Evolutionary conservation across 2,329 filamentous ascomycete species (phyloP), one percentile per base, ranked within the genome.

Genomic region (Ilyonectria destructans): DNA sequence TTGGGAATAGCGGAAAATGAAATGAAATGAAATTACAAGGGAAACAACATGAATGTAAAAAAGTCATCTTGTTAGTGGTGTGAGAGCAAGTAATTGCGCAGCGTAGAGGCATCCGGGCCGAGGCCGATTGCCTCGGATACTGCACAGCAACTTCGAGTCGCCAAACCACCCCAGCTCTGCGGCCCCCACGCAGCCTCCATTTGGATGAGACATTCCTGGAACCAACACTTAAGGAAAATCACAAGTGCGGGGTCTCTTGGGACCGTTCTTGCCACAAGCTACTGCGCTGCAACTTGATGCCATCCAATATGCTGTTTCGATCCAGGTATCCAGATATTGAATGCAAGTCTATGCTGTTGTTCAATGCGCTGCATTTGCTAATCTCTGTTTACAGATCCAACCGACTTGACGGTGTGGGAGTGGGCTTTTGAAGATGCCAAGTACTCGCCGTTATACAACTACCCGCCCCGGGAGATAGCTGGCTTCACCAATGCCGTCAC

Each of bases 401-500:
- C 15, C 5, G 54, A 67, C 35, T 45, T 67, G 45, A 66, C 64
- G 1, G 51, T 66, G 2, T 66, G 64, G 64, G 64, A 66, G 52
- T 66, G 64, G 64, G 64, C 64, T 10, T 66, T 66, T 29, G 64
- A 66, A 31, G 40, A 66, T n/a, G 4, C 19, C 6, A 54, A 23
- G 17, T 62, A 62, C 45, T 66, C 64, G 13, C 64, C 57, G 12
- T 37, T 66, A 15, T 51, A 33, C 52, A 62, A 49, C 2, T 58
- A 15, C 12, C 58, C 64, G 6, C 48, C 33, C 12, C 9, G 15
- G 9, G 52, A 58, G 21, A 35, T 67, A 7, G 64, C 43, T 6
- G 64, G 58, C 15, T 67, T 54, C n/a, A 67, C 64, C 52, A 67
- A 62, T 35, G 52, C 29, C 29, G 58, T 26, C 35, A 67, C 52